Base-by-base conservation (phyloP, 768 basidiomycete species). In the Amyloporia xantha region DNA sequence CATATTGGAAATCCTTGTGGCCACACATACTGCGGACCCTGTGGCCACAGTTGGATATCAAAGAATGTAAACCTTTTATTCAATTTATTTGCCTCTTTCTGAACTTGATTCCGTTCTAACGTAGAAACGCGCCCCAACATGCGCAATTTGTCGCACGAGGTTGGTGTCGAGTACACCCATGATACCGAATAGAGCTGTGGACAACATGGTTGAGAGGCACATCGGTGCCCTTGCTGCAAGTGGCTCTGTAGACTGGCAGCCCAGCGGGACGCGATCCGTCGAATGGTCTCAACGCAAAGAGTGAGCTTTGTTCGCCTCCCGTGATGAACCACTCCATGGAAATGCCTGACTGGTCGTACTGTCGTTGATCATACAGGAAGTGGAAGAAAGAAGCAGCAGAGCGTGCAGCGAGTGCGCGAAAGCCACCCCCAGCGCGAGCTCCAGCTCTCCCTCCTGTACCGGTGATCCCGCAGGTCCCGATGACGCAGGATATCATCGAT, bases 1-100 rank as follows among this genome's bases (percentile, higher is more conserved):
- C 79, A 87, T 59, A 52, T 79, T 23, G 72, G 76, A 20, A 84
- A 80, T 58, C 83, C 86, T 2, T 89, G 86, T 56, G 86, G 86
- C 11, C 86, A 89, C 59, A 80, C 77, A 21, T 76, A 75, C 51
- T 89, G 86, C 50, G 86, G 81, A 6, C 72, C 77, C 36, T 89
- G 86, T 58, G 77, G 76, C 10, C 71, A 75, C 65, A 63, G 69
- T 49, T 88, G 85, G 85, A 66, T 78, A 45, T 56, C 59, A 35
- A 70, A 73, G 57, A 78, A 75, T 48, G 84, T 82, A 50, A 38
- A 75, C 26, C 12, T 49, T 20, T 13, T 19, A n/a, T n/a, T n/a
- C n/a, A n/a, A n/a, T n/a, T 13, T 23, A 5, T 45, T 54, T 37
- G 37, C 30, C 15, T 15, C 30, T 7, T 15, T 33, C 30, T 15